Evolutionary conservation across 1,284 basidiomycete species (phyloP), one percentile per base, ranked within the genome.

Genomic region (Lignosus rhinocerotis): DNA sequence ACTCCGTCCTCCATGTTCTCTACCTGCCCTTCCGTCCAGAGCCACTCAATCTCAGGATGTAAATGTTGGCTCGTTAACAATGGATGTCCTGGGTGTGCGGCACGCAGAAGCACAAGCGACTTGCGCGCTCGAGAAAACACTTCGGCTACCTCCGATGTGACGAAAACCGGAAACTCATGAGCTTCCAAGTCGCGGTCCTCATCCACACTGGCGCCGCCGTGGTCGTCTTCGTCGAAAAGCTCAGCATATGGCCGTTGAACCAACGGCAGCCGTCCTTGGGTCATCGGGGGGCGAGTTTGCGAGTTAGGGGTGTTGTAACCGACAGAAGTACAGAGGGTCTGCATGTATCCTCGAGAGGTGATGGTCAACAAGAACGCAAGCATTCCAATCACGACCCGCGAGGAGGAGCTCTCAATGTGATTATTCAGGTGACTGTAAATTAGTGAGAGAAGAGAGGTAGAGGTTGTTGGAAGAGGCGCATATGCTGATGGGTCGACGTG

Each of bases 331-430:
- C 82, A 83, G 0, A 91, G 68, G 25, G 76, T 67, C 33, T 77
- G 73, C 42, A 90, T 75, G 61, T 89, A 91, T 48, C 84, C 81
- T 16, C 74, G 76, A 0, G 87, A 92, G 0, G 83, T 76, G 33
- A 75, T 73, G 0, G 85, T 83, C 32, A 92, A 74, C 31, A 91
- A 78, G 60, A 82, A 88, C 0, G 88, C 86, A 41, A 88, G 74
- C 0, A 80, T 75, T 0, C 85, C 84, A 6, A 68, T 76, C 43
- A 86, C 73, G 11, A 68, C 63, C 7, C 68, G 71, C 0, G 78
- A 67, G 2, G 87, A 83, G 50, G 78, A 78, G 8, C 73, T 73
- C 51, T 85, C 82, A 8, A 87, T 59, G 55, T 88, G 82, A 2
- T 61, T 63, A 39, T 78, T 68, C 7, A 90, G 74, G 49, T 79